phyloP scores from a whole-genome alignment of 2,329 filamentous ascomycete species.

The Coniella vitis region DNA sequence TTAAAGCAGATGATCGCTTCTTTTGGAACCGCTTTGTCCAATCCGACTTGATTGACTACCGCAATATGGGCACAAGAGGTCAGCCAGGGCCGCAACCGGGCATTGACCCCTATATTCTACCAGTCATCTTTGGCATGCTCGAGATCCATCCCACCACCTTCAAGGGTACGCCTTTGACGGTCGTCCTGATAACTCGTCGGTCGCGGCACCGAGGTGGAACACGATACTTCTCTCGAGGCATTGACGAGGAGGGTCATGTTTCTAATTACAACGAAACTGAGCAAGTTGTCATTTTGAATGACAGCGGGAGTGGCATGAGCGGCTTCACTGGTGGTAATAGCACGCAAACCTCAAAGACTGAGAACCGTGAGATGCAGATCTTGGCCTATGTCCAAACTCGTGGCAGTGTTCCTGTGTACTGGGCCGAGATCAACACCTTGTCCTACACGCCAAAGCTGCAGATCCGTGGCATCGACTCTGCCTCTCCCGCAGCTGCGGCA shows the following conservation, averaged over 20 bases:
- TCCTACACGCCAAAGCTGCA: slow-evolving; percentile 88
- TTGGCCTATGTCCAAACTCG: slow-evolving; percentile 94
- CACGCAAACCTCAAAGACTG: slow-evolving; percentile 64
- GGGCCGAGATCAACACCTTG: slow-evolving; percentile 91
- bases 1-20: slow-evolving; percentile 90
- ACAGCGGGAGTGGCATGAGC: slow-evolving; percentile 63
- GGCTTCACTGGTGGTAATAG: slow-evolving; percentile 74
- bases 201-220: slow-evolving; percentile 86
- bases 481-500: slow-evolving; percentile 68
- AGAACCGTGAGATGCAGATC: slow-evolving; percentile 74
- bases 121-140: slow-evolving; percentile 93
- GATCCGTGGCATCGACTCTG: slow-evolving; percentile 76
- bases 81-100: slow-evolving; percentile 65
- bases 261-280: slow-evolving; percentile 99
- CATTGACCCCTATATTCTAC: slow-evolving; percentile 86
- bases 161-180: slow-evolving; percentile 76
- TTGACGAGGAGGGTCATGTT: slow-evolving; percentile 91
- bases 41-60: slow-evolving; percentile 85
- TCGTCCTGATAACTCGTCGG: slow-evolving; percentile 81
- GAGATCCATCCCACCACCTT: slow-evolving; percentile 82
- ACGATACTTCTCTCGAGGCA: slow-evolving; percentile 87
- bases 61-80: slow-evolving; percentile 54
- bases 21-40: slow-evolving; percentile 97
- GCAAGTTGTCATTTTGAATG: slow-evolving; percentile 84
- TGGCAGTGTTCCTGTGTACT: slow-evolving; percentile 91